Evolutionary conservation across 140 eudicot species (phyloP), one percentile per base, ranked within the genome.

Genomic region (Stevia rebaudiana): DNA sequence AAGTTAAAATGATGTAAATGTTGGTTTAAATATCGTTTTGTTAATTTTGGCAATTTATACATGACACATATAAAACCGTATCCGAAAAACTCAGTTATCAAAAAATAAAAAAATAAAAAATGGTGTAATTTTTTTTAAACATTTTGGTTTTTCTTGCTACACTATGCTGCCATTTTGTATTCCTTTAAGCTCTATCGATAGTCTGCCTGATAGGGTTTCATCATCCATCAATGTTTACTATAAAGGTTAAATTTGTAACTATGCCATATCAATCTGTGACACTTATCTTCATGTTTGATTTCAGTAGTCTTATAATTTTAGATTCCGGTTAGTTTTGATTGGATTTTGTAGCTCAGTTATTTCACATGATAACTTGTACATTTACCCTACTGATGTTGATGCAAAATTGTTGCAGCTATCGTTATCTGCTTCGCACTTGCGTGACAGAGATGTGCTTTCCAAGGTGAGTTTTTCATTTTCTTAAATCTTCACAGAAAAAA

Each of bases 391-490:
- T 74, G 59, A 75, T 59, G 31, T 50, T 51, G 18, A 37, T 28
- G 39, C 23, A 51, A 75, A 42, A 49, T 61, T 3, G 18, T 44
- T 89, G 76, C 97, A 90, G 97, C 77, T 90, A 50, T 84, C 97
- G 47, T 61, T 90, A 69, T 84, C 95, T 63, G 95, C 90, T 75
- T 61, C 90, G 24, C 79, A 81, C 65, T 83, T 90, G 77, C 88
- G 88, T 74, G 88, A 90, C 71, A 77, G 94, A 55, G 97, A 90
- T 74, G 88, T 90, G 79, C 79, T 90, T 70, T 90, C 95, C 73
- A 90, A 90, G 94, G 97, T 86, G 62, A 40, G 86, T 56, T 63
- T 0, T 22, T 79, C 71, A 28, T 40, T 31, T 41, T 28, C 42
- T 65, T 28, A 4, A 28, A 1, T 28, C 33, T 28, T 28, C 5